Conservation (phyloP, 2,329 filamentous ascomycete genomes). For the Setomelanomma holmii region DNA sequence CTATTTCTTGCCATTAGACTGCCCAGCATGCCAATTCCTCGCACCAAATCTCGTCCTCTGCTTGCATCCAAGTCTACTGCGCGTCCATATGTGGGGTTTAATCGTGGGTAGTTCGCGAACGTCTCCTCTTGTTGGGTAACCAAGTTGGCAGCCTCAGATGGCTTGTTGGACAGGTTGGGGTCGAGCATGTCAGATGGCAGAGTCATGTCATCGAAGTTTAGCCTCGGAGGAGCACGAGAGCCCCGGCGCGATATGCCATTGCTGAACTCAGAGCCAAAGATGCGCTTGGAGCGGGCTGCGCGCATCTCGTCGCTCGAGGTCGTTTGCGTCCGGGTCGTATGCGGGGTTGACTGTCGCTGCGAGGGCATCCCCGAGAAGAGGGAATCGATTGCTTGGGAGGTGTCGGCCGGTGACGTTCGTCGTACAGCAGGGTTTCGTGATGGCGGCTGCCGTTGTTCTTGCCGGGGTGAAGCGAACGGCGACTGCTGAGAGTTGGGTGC, state of each 20-base stretch:
- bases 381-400: slow-evolving; percentile 30
- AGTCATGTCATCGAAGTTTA: slow-evolving; percentile 31
- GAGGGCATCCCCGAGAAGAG: slow-evolving; percentile 26
- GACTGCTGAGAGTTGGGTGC: neutral
- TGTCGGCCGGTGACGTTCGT: slow-evolving; percentile 7
- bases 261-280: slow-evolving; percentile 30
- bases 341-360: slow-evolving; percentile 3
- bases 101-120: slow-evolving; percentile 36
- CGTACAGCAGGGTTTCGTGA: neutral
- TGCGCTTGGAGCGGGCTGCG: slow-evolving; percentile 8
- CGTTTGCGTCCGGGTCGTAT: slow-evolving; percentile 3
- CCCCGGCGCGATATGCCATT: slow-evolving; percentile 2
- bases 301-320: slow-evolving; percentile 8
- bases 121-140: slow-evolving; percentile 27
- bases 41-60: slow-evolving; percentile 55
- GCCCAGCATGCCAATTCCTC: slow-evolving; percentile 55
- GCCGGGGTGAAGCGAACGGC: slow-evolving; percentile 1
- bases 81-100: slow-evolving; percentile 52
- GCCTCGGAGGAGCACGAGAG: slow-evolving; percentile 2
- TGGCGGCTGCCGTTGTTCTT: slow-evolving; percentile 2
- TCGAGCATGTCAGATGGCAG: slow-evolving; percentile 18
- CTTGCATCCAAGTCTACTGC: slow-evolving; percentile 45
- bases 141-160: slow-evolving; percentile 16
- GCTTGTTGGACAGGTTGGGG: slow-evolving; percentile 25
- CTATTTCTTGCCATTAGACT: slow-evolving; percentile 60